Evolutionary conservation across 768 basidiomycete genomes (phyloP), one percentile per base, ranked within the genome.

Genomic region (Boletus vinaceobasis): DNA sequence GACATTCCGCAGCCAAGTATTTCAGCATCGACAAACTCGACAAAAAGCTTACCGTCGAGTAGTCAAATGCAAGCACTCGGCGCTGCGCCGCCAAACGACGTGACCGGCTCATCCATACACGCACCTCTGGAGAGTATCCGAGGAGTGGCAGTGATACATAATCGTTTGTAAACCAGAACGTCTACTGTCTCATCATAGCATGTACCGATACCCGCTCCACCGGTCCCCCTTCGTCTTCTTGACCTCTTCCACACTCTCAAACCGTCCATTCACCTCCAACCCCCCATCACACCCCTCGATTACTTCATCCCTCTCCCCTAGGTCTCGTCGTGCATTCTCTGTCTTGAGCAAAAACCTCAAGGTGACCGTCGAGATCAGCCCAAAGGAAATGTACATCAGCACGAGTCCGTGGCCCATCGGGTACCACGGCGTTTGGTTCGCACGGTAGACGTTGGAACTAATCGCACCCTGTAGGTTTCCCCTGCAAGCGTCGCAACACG

Each of bases 381-480:
- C 88, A 47, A 88, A 70, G 37, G 69, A 79, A 60, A 90, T 87
- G 71, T 88, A 90, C 79, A 84, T 77, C 48, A 90, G 73, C 48
- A 88, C 87, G 36, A 90, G 73, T 7, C 83, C 85, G 52, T 86
- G 75, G 1, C 75, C 68, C 47, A 87, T 71, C 2, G 74, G 78
- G 66, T 86, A 91, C 82, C 85, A 86, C 10, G 88, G 88, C 56
- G 74, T 74, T 65, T 89, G 85, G 44, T 66, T 68, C 4, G 79
- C 79, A 32, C 87, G 86, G 64, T 90, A 90, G 77, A 90, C 80
- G 61, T 89, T 88, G 17, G 86, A 87, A 64, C 82, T 83, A 39
- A 90, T 82, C n/a, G 85, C 86, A 19, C 87, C 87, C 63, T 88
- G 87, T 48, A 88, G 72, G 65, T 88, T 88, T 8, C 86, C 87